Percentiles rank a stretch among this genome's conserved stretches.
phyloP scores from a whole-genome alignment of 2,329 filamentous ascomycete genomes.

The Beauveria asiatica region DNA sequence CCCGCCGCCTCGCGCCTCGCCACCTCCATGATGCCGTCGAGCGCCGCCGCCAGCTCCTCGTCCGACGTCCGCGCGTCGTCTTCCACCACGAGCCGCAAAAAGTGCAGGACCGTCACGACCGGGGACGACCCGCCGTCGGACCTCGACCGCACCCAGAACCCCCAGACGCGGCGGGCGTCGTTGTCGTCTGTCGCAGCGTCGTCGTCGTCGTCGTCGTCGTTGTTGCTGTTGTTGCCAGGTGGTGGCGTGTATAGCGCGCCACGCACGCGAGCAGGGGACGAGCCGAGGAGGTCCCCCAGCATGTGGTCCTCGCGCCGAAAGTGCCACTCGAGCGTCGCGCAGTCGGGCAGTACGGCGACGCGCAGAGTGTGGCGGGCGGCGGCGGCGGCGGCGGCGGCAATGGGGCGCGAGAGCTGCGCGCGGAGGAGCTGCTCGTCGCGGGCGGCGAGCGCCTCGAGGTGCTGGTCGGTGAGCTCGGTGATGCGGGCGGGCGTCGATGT shows the following conservation, averaged over 20 bases:
- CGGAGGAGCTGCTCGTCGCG: conserved; percentile 57
- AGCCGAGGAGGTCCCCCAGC: conserved; percentile 50
- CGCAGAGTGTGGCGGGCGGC: conserved; percentile 20
- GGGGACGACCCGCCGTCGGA: conserved; percentile 38
- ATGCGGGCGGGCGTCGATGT: conserved; percentile 23
- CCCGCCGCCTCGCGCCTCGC: conserved; percentile 62
- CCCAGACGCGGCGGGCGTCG: conserved; percentile 57
- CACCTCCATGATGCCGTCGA: conserved; percentile 55
- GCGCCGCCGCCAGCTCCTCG: conserved; percentile 38
- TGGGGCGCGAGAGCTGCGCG: conserved; percentile 33
- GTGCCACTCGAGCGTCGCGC: conserved; percentile 43
- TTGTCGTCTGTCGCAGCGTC: conserved; percentile 27
- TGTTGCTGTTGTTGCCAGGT: conserved; percentile 26
- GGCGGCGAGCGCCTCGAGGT: conserved; percentile 53
- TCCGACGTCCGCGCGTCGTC: conserved; percentile 32
- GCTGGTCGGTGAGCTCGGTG: conserved; percentile 42
- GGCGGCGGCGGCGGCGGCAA: neutral
- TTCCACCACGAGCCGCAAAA: conserved; percentile 62
- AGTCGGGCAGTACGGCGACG: conserved; percentile 25
- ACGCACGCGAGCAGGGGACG: conserved; percentile 46
- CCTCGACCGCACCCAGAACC: conserved; percentile 62
- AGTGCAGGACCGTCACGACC: conserved; percentile 59
- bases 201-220: conserved; percentile 24
- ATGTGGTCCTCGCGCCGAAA: conserved; percentile 75
- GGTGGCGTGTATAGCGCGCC: conserved; percentile 57